phyloP scores from a whole-genome alignment of 73 alveolate genomes.

The Paramecium primaurelia region DNA sequence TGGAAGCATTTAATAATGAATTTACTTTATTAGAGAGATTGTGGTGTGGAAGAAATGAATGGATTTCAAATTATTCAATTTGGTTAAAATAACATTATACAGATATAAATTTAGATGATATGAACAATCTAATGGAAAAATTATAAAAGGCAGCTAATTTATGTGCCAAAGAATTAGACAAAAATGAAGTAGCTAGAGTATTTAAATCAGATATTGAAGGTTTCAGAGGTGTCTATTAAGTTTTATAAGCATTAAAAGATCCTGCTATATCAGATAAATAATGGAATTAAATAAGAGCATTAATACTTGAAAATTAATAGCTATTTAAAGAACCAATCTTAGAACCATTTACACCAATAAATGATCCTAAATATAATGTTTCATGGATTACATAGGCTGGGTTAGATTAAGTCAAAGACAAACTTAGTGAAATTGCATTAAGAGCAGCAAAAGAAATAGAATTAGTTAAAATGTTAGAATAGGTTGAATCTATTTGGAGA shows the following conservation, averaged over 20 bases:
- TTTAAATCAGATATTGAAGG: constrained; percentile 71
- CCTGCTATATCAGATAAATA: constrained; percentile 60
- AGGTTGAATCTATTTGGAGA: constrained; percentile 63
- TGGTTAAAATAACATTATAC: constrained; percentile 71
- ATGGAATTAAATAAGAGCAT: constrained; percentile 58
- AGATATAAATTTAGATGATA: constrained; percentile 77
- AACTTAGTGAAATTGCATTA: constrained; percentile 63
- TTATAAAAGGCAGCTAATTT: constrained; percentile 65
- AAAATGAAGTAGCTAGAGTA: constrained; percentile 71
- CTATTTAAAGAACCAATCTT: constrained; percentile 21
- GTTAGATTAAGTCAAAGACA: constrained; percentile 52
- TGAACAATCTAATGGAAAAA: constrained; percentile 69
- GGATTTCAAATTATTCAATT: constrained; percentile 63
- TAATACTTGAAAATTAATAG: background rate
- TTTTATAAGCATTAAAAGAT: constrained; percentile 54
- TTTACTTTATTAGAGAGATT: constrained; percentile 72
- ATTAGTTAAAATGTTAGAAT: constrained; percentile 58
- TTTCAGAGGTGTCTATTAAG: constrained; percentile 81
- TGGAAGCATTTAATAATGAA: constrained; percentile 64
- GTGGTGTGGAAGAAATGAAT: constrained; percentile 82
- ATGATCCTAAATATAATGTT: constrained; percentile 59
- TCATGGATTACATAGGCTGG: constrained; percentile 36
- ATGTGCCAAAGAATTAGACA: constrained; percentile 71
- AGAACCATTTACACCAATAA: background rate
- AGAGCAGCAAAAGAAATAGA: constrained; percentile 64